Evolutionary conservation across 2,329 filamentous ascomycete species (phyloP), one percentile per base, ranked within the genome.

Genomic region (Nakataea oryzae): DNA sequence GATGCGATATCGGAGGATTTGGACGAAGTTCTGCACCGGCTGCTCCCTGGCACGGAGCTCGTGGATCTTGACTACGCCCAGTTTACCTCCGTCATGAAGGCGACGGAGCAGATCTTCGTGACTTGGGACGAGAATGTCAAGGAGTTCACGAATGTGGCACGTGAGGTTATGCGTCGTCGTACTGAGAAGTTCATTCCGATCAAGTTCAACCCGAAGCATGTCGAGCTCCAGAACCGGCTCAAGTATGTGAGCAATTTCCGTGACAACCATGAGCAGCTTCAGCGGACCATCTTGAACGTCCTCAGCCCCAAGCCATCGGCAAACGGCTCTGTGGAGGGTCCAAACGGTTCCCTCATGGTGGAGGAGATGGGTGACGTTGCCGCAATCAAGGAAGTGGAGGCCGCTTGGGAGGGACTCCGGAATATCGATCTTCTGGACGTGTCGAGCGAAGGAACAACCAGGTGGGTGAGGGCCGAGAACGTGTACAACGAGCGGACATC

Each of bases 111-210:
- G 24, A 93, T 99, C 64, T 99, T 96, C 82, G 84, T 84, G 54
- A 88, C 89, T 12, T 99, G 95, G 95, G 95, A 99, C 68, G 92
- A 96, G 62, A 92, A 93, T 69, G 83, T 96, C 71, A 97, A 97
- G 74, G 95, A 97, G 69, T 99, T 99, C 71, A 97, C 93, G 21
- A 96, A 97, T 68, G 91, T 97, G 66, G 93, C 95, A 41, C 90
- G 95, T 76, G 96, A 99, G 70, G 92, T 96, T 8, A 97, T 91
- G 3, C 86, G 93, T 66, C 89, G 93, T 68, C 86, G 95, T 68
- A 96, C 96, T 70, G 96, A 97, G 74, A 96, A 96, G 73, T 99
- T 99, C 74, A 97, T 99, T 66, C 93, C 93, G 5, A 97, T 99
- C 79, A 97, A 97, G 78, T 93, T 99, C 73, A 85, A 82, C 66